Conservation (phyloP, 192 early-diverging fungal species). For the Cetraspora pellucida region DNA sequence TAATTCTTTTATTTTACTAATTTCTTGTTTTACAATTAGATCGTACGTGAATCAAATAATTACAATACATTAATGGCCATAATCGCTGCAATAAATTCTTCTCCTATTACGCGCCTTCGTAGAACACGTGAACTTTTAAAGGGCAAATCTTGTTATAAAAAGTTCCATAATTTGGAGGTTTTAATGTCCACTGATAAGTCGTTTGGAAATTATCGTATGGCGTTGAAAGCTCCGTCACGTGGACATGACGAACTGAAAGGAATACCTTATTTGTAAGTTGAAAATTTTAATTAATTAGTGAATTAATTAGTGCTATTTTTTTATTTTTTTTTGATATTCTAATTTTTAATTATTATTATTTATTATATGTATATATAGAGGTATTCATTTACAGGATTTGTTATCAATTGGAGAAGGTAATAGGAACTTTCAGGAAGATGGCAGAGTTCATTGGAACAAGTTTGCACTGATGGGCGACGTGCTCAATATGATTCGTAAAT, state of each 20-base stretch:
- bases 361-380: constrained; percentile 41
- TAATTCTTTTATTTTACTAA: not conserved
- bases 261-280: constrained; percentile 75
- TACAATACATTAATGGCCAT: constrained; percentile 81
- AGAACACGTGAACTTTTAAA: constrained; percentile 60
- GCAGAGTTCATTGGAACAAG: constrained; percentile 73
- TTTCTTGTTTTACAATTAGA: constrained; percentile 36
- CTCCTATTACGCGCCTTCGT: constrained; percentile 62
- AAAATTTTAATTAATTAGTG: not conserved
- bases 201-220: constrained; percentile 66
- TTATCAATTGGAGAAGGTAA: constrained; percentile 74
- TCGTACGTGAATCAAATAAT: constrained; percentile 65
- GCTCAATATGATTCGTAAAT: constrained; percentile 60
- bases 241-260: constrained; percentile 53
- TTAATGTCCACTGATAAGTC: constrained; percentile 68
- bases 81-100: constrained; percentile 67
- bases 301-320: not conserved
- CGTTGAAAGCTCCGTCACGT: constrained; percentile 47
- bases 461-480: constrained; percentile 69
- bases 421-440: constrained; percentile 62
- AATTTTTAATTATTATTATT: constrained; percentile 8
- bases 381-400: constrained; percentile 70
- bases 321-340: not conserved
- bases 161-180: constrained; percentile 61
- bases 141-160: constrained; percentile 50